Evolutionary conservation across 176 grass and related monocot genomes (phyloP), one percentile per base, ranked within the genome.

Genomic region (Zoysia pacifica): DNA sequence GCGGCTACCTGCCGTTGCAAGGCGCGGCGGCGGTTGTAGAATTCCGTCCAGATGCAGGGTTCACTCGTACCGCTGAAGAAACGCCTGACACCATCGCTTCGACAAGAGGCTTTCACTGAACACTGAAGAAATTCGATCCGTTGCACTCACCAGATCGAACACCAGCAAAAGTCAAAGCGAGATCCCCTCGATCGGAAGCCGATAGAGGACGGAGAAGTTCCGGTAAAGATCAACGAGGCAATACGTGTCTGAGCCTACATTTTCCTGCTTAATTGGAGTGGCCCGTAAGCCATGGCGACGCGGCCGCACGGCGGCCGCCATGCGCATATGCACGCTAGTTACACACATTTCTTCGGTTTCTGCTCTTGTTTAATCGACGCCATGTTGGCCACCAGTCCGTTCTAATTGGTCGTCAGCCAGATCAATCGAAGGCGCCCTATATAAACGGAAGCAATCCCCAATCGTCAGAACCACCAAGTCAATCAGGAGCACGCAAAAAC

Each of bases 231-330:
- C 0, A 35, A 13, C 2, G 13, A 5, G 44, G 40, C 4, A 5
- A 14, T 49, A 84, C 46, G 54, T 71, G 82, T 85, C 67, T 72
- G 67, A 18, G 56, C 54, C 2, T 48, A n/a, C 62, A 43, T 70
- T 2, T 48, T 61, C n/a, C 40, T 72, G 38, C 38, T 54, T 28
- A 28, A 28, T 28, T n/a, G n/a, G 76, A 85, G 48, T 85, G 41
- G 11, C 13, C 83, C 59, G 14, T 48, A 85, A 79, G 75, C 39
- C 47, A 65, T 79, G 83, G 15, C 47, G 47, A 11, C 28, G 68
- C 76, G 75, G 74, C 75, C 42, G 63, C 16, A 16, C 42, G 2
- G 11, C 50, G 51, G 2, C 13, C 44, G 5, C 2, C 20, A 59
- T 60, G 50, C 49, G 2, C 62, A 53, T 52, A 12, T 51, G 66